Percentiles rank a stretch among this genome's conserved stretches.
These are phyloP conservation scores for Aspergillus pseudonomiae DNA, from an alignment of 2,329 filamentous ascomycete species.

Conservation along the genomic window DNA sequence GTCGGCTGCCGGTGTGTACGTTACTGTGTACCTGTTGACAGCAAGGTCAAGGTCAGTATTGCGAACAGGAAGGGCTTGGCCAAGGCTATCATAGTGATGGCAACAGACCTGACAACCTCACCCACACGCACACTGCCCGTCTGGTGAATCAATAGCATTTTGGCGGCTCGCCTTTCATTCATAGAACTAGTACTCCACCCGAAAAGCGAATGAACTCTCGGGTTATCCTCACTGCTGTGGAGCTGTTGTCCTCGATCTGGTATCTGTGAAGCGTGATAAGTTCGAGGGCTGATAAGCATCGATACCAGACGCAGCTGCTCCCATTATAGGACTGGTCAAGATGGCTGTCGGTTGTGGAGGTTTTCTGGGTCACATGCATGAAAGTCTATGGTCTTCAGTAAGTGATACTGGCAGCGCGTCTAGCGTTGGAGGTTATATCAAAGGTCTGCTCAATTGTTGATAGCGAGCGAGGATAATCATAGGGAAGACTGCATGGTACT, in stretches of 20 bases:
- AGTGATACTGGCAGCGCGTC: background rate
- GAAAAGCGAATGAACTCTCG: slow-evolving; percentile 35
- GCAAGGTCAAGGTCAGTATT: slow-evolving; percentile 7
- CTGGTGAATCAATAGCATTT: slow-evolving; percentile 90
- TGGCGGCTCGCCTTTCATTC: slow-evolving; percentile 25
- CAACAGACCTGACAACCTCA: slow-evolving; percentile 78
- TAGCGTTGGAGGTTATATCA: background rate
- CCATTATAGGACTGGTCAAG: slow-evolving; percentile 21
- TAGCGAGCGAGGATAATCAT: background rate
- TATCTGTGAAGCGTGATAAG: slow-evolving; percentile 45
- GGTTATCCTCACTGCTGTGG: slow-evolving; percentile 24
- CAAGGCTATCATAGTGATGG: background rate
- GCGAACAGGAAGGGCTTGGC: background rate
- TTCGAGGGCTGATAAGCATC: slow-evolving; percentile 49
- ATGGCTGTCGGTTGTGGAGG: background rate
- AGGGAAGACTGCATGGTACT: background rate
- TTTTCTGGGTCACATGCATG: background rate
- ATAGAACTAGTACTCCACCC: slow-evolving; percentile 37
- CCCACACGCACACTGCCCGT: slow-evolving; percentile 90
- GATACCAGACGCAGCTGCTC: slow-evolving; percentile 25
- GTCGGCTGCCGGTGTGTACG: slow-evolving; percentile 86
- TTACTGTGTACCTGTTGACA: slow-evolving; percentile 69
- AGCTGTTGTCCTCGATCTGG: slow-evolving; percentile 33
- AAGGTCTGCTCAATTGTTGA: background rate
- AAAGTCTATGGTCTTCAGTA: background rate